Base-by-base conservation (phyloP, 345 rosid species). In the Camelina neglecta region DNA sequence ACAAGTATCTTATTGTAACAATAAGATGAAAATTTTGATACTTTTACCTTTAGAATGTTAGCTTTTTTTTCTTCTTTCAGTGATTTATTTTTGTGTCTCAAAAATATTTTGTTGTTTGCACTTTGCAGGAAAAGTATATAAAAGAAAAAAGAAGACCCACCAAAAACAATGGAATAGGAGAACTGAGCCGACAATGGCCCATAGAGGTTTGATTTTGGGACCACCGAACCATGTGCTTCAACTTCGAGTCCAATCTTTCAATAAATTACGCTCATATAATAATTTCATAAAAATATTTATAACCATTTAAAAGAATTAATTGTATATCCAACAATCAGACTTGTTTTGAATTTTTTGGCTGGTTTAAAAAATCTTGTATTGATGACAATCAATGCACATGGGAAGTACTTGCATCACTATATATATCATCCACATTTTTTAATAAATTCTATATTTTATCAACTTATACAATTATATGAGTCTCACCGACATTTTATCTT, bases 181-280 rank as follows among this genome's bases (percentile, higher is more conserved):
- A 69, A 69, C 1, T 54, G 75, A 62, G 23, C 71, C 59, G 75
- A 69, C 80, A 76, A 31, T 53, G 69, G 69, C 69, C 74, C 70
- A 47, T 54, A 44, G 41, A 31, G 74, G 74, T 75, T 75, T 75
- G 47, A 62, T 76, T 69, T 23, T 35, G 75, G 80, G 80, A 55
- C 80, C 80, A 63, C n/a, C 2, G 8, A 69, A 55, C 75, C 80
- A 76, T 76, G 80, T 76, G 80, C 75, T 29, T 29, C 31, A 5
- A 29, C 31, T 4, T 62, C 51, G 7, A 62, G 33, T 62, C 42
- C 58, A 62, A 62, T 61, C 53, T 63, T 62, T 69, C 70, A 69
- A 33, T 69, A 44, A 44, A 21, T 31, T n/a, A 55, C 7, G 24
- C 26, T 38, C 2, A 6, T 35, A 35, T 35, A 35, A 35, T 35